These are phyloP conservation scores for Zygosaccharomyces sapae DNA, from an alignment of 1,139 yeast species.

Conservation along the genomic window DNA sequence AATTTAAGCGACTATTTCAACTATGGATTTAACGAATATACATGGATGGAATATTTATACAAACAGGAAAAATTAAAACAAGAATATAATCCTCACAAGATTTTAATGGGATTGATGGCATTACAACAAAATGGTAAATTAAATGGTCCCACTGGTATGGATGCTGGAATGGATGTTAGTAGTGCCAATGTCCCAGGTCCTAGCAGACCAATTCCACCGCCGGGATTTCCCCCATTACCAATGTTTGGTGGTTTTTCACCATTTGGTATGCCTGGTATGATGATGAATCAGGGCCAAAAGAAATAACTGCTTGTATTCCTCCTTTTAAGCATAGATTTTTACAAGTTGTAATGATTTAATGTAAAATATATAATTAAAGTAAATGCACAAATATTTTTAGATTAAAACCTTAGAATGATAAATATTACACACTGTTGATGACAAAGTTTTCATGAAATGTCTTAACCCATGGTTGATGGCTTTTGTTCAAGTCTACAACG, in stretches of 20 bases:
- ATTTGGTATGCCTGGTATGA: constrained; percentile 37
- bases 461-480: constrained; percentile 71
- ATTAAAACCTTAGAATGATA: not conserved
- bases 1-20: constrained; percentile 92
- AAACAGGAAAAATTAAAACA: constrained; percentile 81
- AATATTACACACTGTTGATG: constrained; percentile 1
- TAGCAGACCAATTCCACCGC: constrained; percentile 29
- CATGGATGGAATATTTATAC: constrained; percentile 91
- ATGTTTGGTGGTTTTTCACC: constrained; percentile 41
- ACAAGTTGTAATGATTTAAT: constrained; percentile 1
- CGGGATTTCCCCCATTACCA: constrained; percentile 36
- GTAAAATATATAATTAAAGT: not conserved
- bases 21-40: constrained; percentile 91
- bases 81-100: constrained; percentile 61
- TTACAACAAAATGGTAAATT: constrained; percentile 37
- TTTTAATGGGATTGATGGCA: constrained; percentile 42
- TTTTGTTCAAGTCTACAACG: constrained; percentile 49
- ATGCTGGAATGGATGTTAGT: constrained; percentile 11
- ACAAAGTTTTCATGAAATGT: constrained; percentile 14
- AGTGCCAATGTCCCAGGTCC: constrained; percentile 14
- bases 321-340: constrained; percentile 3
- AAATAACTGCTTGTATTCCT: constrained; percentile 12
- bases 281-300: constrained; percentile 26
- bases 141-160: constrained; percentile 21
- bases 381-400: not conserved